Base-by-base conservation (phyloP, 2,329 filamentous ascomycete species). In the Rugonectria rugulosa region DNA sequence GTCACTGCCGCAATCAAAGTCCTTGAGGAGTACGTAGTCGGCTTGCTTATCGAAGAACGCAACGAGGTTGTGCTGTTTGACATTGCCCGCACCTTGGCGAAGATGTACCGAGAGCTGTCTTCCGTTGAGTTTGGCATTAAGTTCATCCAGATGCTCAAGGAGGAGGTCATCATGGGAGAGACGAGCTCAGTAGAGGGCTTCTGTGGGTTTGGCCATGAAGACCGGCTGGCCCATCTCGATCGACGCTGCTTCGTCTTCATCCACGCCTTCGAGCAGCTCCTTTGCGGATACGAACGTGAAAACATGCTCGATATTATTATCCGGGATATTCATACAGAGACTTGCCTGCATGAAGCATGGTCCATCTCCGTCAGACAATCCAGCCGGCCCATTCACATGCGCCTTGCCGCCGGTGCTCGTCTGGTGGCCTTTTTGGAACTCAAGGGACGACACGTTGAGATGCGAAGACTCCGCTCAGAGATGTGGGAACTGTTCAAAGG, bases 241-340 rank as follows among this genome's bases (percentile, higher is more conserved):
- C 38, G 53, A 51, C 53, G 53, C 26, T 56, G 53, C 32, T 51
- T 51, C 23, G 46, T 52, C 47, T 56, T 51, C 40, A 51, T 56
- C 34, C 53, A 56, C 27, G 40, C 47, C 36, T 46, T 56, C 29
- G 53, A 51, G 26, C 46, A 56, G 36, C 47, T 51, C 20, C 53
- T 56, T 17, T 56, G 53, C 38, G 53, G 47, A 10, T 56, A 56
- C 31, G 53, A 56, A 23, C 21, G 40, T 8, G 53, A 56, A 26
- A 56, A 56, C 17, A 51, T 52, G 53, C 20, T 56, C 8, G 53
- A 56, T 27, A 27, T 37, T 14, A 51, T 51, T 31, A 56, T 51
- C 21, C 46, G 46, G 7, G 53, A 56, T 12, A 17, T 56, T 24
- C 51, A 56, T 34, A 56, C 32, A 3, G 47, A 56, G 32, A 47